Conservation (phyloP, 2,329 filamentous ascomycete genomes). For the Talaromyces sp. region DNA sequence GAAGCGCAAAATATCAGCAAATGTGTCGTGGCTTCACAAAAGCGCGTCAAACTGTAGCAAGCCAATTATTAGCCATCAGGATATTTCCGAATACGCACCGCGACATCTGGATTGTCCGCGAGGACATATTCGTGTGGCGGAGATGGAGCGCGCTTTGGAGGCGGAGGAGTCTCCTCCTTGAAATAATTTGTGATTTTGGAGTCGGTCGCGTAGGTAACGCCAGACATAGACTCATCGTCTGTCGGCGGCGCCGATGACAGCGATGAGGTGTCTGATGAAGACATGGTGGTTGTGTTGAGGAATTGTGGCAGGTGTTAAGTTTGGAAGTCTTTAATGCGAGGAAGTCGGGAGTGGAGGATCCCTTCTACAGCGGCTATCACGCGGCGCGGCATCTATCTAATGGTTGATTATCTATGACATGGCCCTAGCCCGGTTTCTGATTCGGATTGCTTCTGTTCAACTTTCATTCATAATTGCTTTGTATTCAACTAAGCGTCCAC, state of each 20-base stretch:
- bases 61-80: constrained; percentile 26
- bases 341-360: constrained; percentile 23
- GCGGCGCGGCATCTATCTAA: constrained; percentile 29
- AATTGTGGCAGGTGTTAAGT: constrained; percentile 29
- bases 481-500: constrained; percentile 9
- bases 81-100: constrained; percentile 60
- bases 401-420: constrained; percentile 22
- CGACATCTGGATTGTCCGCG: constrained; percentile 86
- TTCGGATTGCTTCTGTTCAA: background rate
- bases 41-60: constrained; percentile 31
- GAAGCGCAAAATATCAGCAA: constrained; percentile 28
- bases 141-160: constrained; percentile 77
- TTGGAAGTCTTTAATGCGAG: constrained; percentile 19
- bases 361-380: constrained; percentile 31
- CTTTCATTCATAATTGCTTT: constrained; percentile 6
- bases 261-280: constrained; percentile 54
- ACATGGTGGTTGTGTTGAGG: constrained; percentile 33
- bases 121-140: constrained; percentile 86
- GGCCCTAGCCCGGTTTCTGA: constrained; percentile 17
- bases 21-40: constrained; percentile 15
- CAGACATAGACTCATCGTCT: constrained; percentile 52
- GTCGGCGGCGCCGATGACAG: constrained; percentile 58
- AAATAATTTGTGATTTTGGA: constrained; percentile 48
- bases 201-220: constrained; percentile 35
- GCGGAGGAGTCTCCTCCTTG: constrained; percentile 56